Base-by-base conservation (phyloP, 805 yeast species). In the Starmerella kuoi region DNA sequence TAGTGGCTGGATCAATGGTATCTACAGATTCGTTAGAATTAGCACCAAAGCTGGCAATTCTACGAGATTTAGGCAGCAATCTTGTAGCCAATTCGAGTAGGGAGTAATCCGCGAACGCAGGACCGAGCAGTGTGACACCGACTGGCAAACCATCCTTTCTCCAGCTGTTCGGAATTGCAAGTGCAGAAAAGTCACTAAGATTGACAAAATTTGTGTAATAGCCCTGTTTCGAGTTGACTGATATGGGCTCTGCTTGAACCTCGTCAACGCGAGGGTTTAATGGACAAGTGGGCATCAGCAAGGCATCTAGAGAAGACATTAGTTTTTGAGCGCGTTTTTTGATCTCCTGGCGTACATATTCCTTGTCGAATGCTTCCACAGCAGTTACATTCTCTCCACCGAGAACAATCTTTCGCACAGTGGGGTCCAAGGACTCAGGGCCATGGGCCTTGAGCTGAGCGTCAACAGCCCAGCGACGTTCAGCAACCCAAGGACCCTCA, bases 401-500 rank as follows among this genome's bases (percentile, higher is more conserved):
- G 53, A 70, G 70, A 50, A 91, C 79, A 57, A 88, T 85, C 21
- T 69, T 62, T 31, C 69, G 59, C 20, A 91, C 97, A 5, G 85
- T 82, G 38, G 95, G 93, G 60, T 88, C 95, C 53, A 88, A 65
- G 37, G 79, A 70, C 26, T 71, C 69, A 25, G 91, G 84, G 3
- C 52, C 52, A 17, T 91, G 86, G 55, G 76, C 71, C 6, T 80
- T 68, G 23, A 73, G 73, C 44, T 83, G 69, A 32, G 79, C 83
- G 52, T 74, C 72, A 28, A 77, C 73, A 21, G 95, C 95, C 48
- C 84, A 76, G 64, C 76, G 86, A 53, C 98, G 74, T 65, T 88
- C 98, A 20, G 93, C 84, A 9, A 88, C 97, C 98, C 98, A 88
- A n/a, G 97, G 82, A 45, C 98, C 98, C 57, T 88, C 96, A 59